Base-by-base conservation (phyloP, 2,329 filamentous ascomycete genomes). In the Rhytidhysteron rufulum region DNA sequence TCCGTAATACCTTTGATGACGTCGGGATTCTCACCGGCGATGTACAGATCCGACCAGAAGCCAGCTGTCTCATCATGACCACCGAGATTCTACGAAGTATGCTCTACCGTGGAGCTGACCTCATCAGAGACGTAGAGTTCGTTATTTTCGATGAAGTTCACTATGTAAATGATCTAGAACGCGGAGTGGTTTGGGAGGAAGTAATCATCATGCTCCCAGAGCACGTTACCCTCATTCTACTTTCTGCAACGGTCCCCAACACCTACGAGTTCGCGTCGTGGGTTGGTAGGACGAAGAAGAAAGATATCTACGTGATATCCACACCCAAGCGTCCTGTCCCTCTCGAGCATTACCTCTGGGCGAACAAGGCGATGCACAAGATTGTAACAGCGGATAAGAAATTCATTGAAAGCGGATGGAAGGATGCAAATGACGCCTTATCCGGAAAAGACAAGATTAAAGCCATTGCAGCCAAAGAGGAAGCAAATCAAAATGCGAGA, bases 121-220 rank as follows among this genome's bases (percentile, higher is more conserved):
- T 98, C 13, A 96, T 98, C 51, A 81, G 93, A 53, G 93, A 98
- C 60, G 93, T 98, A 7, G 93, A 98, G 52, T 98, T 95, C 62
- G 93, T 98, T 53, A 96, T 98, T 35, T 98, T 98, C 48, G 93
- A 98, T 57, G 93, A 98, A 66, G 93, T 98, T 2, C 93, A 98
- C 67, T 98, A 98, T 61, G 91, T 98, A 50, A 98, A 97, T 60
- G 93, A 98, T 62, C 78, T 86, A 19, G 93, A 97, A 64, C 80
- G 93, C 67, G 93, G 93, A 57, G 93, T 98, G 5, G 93, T 98
- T 0, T 98, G 93, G 93, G 93, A 98, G 66, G 93, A 98, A 67
- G 93, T 98, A 55, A 98, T 98, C 58, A 98, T 98, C 57, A 97
- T 98, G 93, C 76, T 98, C 40, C 93, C 93, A 0, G 90, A 95